Evolutionary conservation across 768 basidiomycete genomes (phyloP).

Genomic region (Tulasnella sp.): DNA sequence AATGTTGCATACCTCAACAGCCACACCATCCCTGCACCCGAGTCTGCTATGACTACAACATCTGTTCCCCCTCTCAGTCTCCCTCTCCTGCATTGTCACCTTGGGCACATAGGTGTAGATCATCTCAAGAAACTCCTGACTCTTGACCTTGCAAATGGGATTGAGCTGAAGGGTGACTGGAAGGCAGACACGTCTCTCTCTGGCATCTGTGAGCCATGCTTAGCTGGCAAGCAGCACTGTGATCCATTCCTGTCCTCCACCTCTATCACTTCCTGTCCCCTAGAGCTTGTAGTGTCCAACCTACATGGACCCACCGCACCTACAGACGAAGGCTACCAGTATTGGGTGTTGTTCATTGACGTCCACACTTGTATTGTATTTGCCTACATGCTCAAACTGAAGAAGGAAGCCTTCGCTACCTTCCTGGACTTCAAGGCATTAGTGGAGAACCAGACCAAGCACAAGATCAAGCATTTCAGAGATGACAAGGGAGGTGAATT

Average conservation of each 20-base stretch:
- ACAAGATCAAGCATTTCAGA: constrained; percentile 21
- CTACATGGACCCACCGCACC: constrained; percentile 4
- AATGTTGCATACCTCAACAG: not conserved
- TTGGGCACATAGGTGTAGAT: no score
- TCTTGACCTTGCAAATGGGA: no score
- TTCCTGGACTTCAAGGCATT: constrained; percentile 28
- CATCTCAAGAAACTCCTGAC: no score
- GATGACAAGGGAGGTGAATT: constrained; percentile 31
- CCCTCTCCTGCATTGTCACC: no score
- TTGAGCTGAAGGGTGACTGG: no score
- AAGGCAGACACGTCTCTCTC: no score
- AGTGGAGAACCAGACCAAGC: constrained; percentile 25
- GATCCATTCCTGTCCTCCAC: no score
- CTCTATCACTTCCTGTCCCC: no score
- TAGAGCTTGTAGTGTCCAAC: constrained; percentile 10
- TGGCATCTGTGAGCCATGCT: no score
- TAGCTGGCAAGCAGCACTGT: no score
- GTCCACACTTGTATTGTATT: not conserved
- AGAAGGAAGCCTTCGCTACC: constrained; percentile 9
- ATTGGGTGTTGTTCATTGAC: constrained; percentile 14
- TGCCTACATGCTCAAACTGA: not conserved
- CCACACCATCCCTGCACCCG: not conserved
- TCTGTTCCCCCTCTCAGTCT: no score
- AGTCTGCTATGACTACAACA: no score
- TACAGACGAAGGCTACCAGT: constrained; percentile 4